Evolutionary conservation across 2,329 filamentous ascomycete genomes (phyloP), one percentile per base, ranked within the genome.

Genomic region (Chaetoscypha palmicola): DNA sequence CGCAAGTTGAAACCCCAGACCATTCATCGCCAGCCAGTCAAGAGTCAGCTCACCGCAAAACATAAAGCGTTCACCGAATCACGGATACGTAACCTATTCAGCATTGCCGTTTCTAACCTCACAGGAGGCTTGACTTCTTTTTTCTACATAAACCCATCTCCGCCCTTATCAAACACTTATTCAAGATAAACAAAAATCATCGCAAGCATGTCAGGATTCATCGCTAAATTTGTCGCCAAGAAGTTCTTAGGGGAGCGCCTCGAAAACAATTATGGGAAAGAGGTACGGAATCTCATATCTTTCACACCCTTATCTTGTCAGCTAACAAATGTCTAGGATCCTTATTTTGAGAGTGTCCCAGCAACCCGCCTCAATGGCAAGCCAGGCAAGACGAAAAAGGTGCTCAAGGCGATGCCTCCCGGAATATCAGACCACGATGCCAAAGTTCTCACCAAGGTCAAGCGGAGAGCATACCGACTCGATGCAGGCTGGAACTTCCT

Each of bases 371-470:
- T 85, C 32, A 68, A 79, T 52, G 79, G 80, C 47, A 77, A 71
- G 42, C 79, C 81, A 2, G 49, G 65, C 26, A 80, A 78, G 57
- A 72, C 75, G 45, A 91, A 88, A 71, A 94, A 86, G 65, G 77
- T 83, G 61, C 87, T 85, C 68, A 94, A 94, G 67, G 85, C 87
- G 17, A 70, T 90, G 26, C 90, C 90, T 0, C 77, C 79, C 20
- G 91, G 91, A 43, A 78, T 97, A 41, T 91, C 89, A 14, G 69
- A 82, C 21, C 77, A 94, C 56, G 92, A 98, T 65, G 81, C 75
- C 58, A 75, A 83, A 51, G 73, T 96, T 54, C 79, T 97, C 51
- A 94, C 84, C 56, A 84, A 83, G 57, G 87, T 94, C 56, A 91
- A 94, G 65, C 77, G 83, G 56, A 76, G 84, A 46, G 89, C 92